Conservation (phyloP, 2,329 filamentous ascomycete species). For the Allantophomopsis lycopodina region DNA sequence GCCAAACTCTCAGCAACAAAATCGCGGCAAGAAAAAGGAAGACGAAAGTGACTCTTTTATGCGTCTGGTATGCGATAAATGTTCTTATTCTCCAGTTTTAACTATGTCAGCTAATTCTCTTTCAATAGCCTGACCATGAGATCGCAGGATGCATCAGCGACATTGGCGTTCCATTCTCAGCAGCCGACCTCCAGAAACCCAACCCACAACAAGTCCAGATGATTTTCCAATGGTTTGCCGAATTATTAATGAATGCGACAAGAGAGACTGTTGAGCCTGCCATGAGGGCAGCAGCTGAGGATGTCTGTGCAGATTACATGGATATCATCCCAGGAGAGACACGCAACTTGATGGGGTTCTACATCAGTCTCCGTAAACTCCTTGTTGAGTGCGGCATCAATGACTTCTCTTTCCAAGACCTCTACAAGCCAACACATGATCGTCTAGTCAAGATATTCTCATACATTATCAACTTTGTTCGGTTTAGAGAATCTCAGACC, state of each 20-base stretch:
- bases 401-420: conserved; percentile 86
- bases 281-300: conserved; percentile 83
- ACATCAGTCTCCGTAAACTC: conserved; percentile 66
- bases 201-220: conserved; percentile 91
- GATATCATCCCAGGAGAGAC: conserved; percentile 81
- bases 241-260: conserved; percentile 85
- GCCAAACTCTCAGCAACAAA: conserved; percentile 29
- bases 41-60: conserved; percentile 43
- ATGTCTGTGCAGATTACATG: conserved; percentile 69
- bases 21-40: conserved; percentile 36
- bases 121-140: conserved; percentile 44
- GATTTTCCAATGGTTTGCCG: conserved; percentile 96
- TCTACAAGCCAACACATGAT: conserved; percentile 82
- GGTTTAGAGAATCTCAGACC: conserved; percentile 89
- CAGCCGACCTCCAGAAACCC: conserved; percentile 82
- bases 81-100: conserved; percentile 1
- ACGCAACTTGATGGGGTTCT: conserved; percentile 92
- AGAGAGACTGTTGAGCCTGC: conserved; percentile 88
- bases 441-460: conserved; percentile 91
- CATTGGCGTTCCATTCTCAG: conserved; percentile 80
- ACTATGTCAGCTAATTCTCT: not conserved
- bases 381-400: conserved; percentile 80
- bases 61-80: conserved; percentile 29
- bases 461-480: conserved; percentile 97
- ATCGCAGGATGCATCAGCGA: conserved; percentile 96